Evolutionary conservation across 2,329 filamentous ascomycete genomes (phyloP), one percentile per base, ranked within the genome.

Genomic region (Fusarium sp.): DNA sequence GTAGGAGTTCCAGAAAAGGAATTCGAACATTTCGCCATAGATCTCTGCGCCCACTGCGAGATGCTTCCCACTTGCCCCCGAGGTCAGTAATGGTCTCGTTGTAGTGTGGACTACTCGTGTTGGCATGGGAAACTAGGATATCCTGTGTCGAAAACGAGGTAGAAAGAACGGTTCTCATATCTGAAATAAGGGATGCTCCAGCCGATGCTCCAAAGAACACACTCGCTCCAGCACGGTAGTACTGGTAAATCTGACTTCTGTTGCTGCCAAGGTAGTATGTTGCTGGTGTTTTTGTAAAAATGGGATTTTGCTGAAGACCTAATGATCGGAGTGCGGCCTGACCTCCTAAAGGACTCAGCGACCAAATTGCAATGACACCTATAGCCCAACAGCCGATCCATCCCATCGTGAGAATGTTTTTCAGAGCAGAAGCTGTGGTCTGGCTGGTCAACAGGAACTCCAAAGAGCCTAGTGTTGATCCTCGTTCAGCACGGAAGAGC

Each of bases 381-480:
- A 64, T 5, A 0, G 46, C 31, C 66, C 65, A 69, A 5, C 0
- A 11, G 6, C 36, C 31, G 11, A 49, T 27, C 5, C n/a, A 39
- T 0, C 46, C 39, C n/a, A 69, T 46, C 0, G 31, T 33, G 1
- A 53, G 18, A 0, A 64, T 12, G 2, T 55, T 69, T 0, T 29
- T 55, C 1, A 69, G 20, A 0, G 42, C 53, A 3, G 52, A 31
- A 0, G 39, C 31, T 5, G 64, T 69, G 0, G 66, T 69, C 2
- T 69, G 64, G 0, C 56, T 68, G 0, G 50, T 62, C 0, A 56
- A 18, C 0, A 68, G 35, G 13, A 68, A 71, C 4, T 71, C 67
- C 1, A 68, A 39, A 3, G 57, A 22, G 5, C 44, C 63, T 2
- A 68, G 12, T 0, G 9, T 42, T 0, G 52, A 53, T 4, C 52